phyloP scores from a whole-genome alignment of 2,329 filamentous ascomycete genomes.

The Neobulgaria alba region DNA sequence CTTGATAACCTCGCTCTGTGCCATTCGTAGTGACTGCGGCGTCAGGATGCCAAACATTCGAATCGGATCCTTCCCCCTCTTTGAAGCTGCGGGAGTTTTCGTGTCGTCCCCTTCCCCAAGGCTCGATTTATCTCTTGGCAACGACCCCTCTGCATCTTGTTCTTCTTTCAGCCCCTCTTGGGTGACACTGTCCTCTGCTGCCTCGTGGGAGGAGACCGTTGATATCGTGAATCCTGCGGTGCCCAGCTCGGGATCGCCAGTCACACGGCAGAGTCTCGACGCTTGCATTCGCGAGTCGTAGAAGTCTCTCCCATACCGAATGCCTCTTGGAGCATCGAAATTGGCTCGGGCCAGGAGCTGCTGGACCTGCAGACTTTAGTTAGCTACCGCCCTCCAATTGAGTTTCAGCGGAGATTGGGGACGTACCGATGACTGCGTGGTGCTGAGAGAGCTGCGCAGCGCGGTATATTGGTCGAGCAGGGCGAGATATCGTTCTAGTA shows the following conservation, averaged over 20 bases:
- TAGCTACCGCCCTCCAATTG: background rate
- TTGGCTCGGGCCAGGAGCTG: conserved; percentile 59
- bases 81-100: background rate
- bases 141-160: background rate
- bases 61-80: conserved; percentile 41
- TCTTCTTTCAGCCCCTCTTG: background rate
- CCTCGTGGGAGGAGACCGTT: conserved; percentile 41
- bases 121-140: background rate
- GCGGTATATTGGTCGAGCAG: conserved; percentile 59
- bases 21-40: conserved; percentile 39
- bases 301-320: conserved; percentile 59
- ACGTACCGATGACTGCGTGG: conserved; percentile 43
- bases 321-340: conserved; percentile 55
- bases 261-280: conserved; percentile 34
- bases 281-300: conserved; percentile 71
- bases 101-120: background rate
- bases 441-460: conserved; percentile 45
- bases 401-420: conserved; percentile 1
- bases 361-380: conserved; percentile 14
- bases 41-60: conserved; percentile 47
- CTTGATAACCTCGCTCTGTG: conserved; percentile 49
- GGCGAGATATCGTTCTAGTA: conserved; percentile 57
- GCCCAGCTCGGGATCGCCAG: conserved; percentile 13
- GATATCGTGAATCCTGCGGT: conserved; percentile 3
- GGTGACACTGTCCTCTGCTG: background rate